Evolutionary conservation across 371 early-diverging fungal species (phyloP).

Genomic region (Mortierella sp.): DNA sequence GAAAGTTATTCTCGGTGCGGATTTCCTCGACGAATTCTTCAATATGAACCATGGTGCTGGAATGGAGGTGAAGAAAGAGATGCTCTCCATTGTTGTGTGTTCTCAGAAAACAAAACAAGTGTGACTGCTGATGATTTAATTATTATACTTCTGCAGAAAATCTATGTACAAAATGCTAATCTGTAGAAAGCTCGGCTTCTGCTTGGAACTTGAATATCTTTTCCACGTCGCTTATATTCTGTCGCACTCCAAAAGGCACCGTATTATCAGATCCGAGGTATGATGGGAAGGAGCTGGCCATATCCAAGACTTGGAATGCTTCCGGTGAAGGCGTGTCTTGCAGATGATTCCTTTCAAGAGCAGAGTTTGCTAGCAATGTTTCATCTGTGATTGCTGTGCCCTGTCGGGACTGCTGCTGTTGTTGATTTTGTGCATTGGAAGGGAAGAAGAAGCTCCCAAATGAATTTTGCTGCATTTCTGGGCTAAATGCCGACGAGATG

Average conservation of each 20-base stretch:
- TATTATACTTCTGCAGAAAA: no score
- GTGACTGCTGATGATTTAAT: background rate
- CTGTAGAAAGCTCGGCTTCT: conserved; percentile 16
- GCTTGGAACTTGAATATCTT: conserved; percentile 45
- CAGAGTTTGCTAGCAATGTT: conserved; percentile 14
- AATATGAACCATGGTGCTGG: background rate
- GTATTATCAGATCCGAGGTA: conserved; percentile 29
- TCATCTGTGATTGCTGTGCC: conserved; percentile 25
- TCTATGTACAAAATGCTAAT: no score
- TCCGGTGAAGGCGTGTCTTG: conserved; percentile 48
- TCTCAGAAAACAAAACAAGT: background rate
- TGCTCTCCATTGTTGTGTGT: background rate
- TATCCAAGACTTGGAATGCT: conserved; percentile 28
- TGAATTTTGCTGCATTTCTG: conserved; percentile 8
- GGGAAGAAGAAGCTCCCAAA: conserved; percentile 12
- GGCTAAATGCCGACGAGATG: conserved; percentile 26
- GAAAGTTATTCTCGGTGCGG: background rate
- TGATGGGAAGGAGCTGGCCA: conserved; percentile 39
- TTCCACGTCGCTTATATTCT: conserved; percentile 30
- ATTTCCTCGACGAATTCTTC: conserved; percentile 2
- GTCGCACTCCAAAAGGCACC: conserved; percentile 39
- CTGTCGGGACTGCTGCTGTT: conserved; percentile 12
- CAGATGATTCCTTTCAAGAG: conserved; percentile 22
- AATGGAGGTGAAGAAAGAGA: background rate
- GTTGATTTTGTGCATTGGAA: background rate